Conservation (phyloP, 1,139 yeast genomes). For the Yamadazyma sp. region DNA sequence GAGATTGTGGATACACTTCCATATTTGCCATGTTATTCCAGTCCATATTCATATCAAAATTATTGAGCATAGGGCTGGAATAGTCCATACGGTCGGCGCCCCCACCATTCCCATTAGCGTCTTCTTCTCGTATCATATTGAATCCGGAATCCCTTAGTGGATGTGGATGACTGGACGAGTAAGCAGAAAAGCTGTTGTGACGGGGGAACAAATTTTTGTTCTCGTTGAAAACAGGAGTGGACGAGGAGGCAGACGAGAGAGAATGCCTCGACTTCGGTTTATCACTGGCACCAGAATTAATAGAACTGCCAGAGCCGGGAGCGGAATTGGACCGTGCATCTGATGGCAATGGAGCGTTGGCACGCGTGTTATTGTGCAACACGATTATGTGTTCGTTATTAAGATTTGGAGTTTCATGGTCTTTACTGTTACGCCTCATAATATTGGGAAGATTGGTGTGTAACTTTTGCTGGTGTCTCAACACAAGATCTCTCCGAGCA, state of each 20-base stretch:
- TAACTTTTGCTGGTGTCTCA: slow-evolving; percentile 48
- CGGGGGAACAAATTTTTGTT: slow-evolving; percentile 28
- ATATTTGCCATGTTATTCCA: slow-evolving; percentile 36
- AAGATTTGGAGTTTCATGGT: slow-evolving; percentile 11
- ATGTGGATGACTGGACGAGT: slow-evolving; percentile 62
- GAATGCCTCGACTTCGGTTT: not conserved
- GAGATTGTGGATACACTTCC: slow-evolving; percentile 18
- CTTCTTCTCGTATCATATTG: slow-evolving; percentile 24
- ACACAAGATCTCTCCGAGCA: slow-evolving; percentile 49
- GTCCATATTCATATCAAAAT: slow-evolving; percentile 33
- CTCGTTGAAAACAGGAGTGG: slow-evolving; percentile 4
- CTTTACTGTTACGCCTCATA: slow-evolving; percentile 20
- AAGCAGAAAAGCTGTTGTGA: slow-evolving; percentile 83
- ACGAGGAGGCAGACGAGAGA: slow-evolving; percentile 2
- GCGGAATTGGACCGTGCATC: not conserved
- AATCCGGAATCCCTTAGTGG: slow-evolving; percentile 43
- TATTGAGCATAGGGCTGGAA: slow-evolving; percentile 70
- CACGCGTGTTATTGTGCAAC: slow-evolving; percentile 42
- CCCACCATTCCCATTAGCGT: slow-evolving; percentile 44
- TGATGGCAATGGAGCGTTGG: slow-evolving; percentile 44
- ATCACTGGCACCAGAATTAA: not conserved
- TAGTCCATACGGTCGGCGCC: slow-evolving; percentile 38
- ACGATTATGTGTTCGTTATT: slow-evolving; percentile 43
- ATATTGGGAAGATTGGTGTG: slow-evolving; percentile 28
- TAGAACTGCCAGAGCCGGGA: not conserved